Percentiles rank a stretch among this genome's conserved stretches.
These are phyloP conservation scores for Tardiomyces digboiensis DNA, from an alignment of 1,139 yeast species.

Conservation along the genomic window DNA sequence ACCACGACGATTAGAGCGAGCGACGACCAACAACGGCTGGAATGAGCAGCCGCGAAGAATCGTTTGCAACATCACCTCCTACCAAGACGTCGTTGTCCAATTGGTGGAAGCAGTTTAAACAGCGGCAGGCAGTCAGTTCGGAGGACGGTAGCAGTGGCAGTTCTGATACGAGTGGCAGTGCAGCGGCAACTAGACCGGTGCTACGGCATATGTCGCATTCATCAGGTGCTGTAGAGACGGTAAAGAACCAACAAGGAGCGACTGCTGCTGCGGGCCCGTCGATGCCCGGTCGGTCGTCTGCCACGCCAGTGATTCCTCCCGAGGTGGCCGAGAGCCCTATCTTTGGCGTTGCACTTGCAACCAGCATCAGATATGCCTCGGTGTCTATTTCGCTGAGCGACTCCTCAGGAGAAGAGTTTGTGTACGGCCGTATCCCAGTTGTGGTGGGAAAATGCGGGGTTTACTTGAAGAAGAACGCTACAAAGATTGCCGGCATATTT, in stretches of 20 bases:
- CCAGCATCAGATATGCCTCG: conserved; percentile 64
- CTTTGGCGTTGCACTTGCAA: conserved; percentile 76
- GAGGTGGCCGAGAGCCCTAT: conserved; percentile 34
- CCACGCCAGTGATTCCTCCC: conserved; percentile 9
- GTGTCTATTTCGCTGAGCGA: conserved; percentile 60
- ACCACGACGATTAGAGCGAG: not conserved
- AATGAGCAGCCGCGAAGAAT: not conserved
- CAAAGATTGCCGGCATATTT: conserved; percentile 79
- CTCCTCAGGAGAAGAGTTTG: conserved; percentile 41
- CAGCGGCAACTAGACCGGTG: conserved; percentile 12
- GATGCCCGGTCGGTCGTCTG: conserved; percentile 3
- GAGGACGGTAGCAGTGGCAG: conserved; percentile 2
- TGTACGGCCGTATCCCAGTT: conserved; percentile 73
- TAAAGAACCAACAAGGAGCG: not conserved
- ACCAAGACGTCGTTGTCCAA: conserved; percentile 25
- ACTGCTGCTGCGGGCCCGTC: conserved; percentile 1
- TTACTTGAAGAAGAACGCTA: conserved; percentile 57
- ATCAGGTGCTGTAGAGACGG: conserved; percentile 11
- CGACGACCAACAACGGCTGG: too few species aligned
- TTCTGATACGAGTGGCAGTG: not conserved
- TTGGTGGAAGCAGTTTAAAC: conserved; percentile 37
- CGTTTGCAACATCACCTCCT: conserved; percentile 21
- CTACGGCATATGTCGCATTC: conserved; percentile 24
- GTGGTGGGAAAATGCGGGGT: conserved; percentile 97
- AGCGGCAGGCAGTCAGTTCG: conserved; percentile 11